These are phyloP conservation scores for Epichloe baconii DNA, from an alignment of 2,329 filamentous ascomycete species.

Conservation along the genomic window DNA sequence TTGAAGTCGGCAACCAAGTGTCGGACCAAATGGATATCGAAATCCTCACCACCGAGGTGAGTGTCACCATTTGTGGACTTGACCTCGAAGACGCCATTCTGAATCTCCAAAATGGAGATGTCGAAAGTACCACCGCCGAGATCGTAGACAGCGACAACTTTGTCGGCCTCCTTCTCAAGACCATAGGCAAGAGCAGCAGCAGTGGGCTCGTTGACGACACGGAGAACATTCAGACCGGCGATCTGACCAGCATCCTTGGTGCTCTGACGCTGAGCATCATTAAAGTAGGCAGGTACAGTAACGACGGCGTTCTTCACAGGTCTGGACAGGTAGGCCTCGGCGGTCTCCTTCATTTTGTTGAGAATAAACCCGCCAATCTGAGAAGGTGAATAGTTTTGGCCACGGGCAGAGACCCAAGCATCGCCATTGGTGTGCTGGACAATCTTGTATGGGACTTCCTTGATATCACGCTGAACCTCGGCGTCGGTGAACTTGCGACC, in stretches of 20 bases:
- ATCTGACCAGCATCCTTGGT: conserved; percentile 98
- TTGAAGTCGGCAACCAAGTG: conserved; percentile 93
- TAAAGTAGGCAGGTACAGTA: conserved; percentile 96
- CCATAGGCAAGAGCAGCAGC: conserved; percentile 92
- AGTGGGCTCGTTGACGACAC: conserved; percentile 96
- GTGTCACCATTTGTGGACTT: conserved; percentile 99
- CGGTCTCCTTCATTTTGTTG: conserved; percentile 99
- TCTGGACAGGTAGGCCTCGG: conserved; percentile 84
- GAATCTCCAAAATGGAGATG: conserved; percentile 95
- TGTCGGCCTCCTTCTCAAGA: conserved; percentile 86
- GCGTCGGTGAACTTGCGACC: conserved; percentile 89
- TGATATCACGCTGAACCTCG: conserved; percentile 93
- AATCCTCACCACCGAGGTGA: conserved; percentile 95
- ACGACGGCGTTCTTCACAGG: conserved; percentile 91
- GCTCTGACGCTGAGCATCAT: conserved; percentile 93
- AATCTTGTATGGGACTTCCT: conserved; percentile 98
- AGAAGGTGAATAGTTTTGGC: conserved; percentile 94
- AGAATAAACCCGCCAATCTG: conserved; percentile 95
- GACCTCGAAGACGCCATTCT: conserved; percentile 96
- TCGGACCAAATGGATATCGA: conserved; percentile 87
- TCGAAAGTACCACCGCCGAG: conserved; percentile 97
- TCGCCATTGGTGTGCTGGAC: conserved; percentile 94
- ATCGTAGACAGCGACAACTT: conserved; percentile 91
- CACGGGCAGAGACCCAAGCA: conserved; percentile 87
- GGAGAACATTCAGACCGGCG: conserved; percentile 86